phyloP scores from a whole-genome alignment of 768 basidiomycete species.

The Suillus variegatus region DNA sequence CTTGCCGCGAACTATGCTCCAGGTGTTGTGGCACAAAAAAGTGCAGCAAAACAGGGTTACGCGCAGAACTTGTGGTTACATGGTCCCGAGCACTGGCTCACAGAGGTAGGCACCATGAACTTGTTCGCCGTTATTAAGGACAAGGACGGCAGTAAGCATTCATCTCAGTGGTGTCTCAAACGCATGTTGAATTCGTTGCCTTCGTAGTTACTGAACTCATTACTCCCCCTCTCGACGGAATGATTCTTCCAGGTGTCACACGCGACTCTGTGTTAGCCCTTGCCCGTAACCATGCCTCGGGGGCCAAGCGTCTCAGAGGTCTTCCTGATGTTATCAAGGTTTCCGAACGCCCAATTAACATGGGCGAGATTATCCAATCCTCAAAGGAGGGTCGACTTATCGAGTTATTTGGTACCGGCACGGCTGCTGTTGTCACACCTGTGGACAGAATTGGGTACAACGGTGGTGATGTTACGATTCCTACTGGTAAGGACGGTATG shows the following conservation, averaged over 20 bases:
- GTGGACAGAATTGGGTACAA: conserved; percentile 60
- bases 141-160: conserved; percentile 58
- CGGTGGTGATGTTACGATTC: conserved; percentile 53
- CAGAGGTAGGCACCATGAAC: conserved; percentile 91
- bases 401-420: conserved; percentile 54
- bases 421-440: conserved; percentile 54
- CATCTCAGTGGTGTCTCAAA: background rate
- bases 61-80: conserved; percentile 90
- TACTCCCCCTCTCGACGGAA: conserved; percentile 65
- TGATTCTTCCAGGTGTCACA: conserved; percentile 71
- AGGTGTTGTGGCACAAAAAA: conserved; percentile 80
- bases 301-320: conserved; percentile 44
- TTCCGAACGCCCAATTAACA: conserved; percentile 71
- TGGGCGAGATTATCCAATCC: conserved; percentile 68
- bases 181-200: background rate
- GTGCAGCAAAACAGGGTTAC: conserved; percentile 76
- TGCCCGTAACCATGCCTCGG: conserved; percentile 57
- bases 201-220: conserved; percentile 53
- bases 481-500: conserved; percentile 71
- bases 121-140: conserved; percentile 79
- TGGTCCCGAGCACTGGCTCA: conserved; percentile 56
- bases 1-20: conserved; percentile 89
- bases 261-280: conserved; percentile 53
- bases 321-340: conserved; percentile 59
- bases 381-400: conserved; percentile 42